Evolutionary conservation across 208 protist species (phyloP).

Genomic region (Leptomonas pyrrhocoris): DNA sequence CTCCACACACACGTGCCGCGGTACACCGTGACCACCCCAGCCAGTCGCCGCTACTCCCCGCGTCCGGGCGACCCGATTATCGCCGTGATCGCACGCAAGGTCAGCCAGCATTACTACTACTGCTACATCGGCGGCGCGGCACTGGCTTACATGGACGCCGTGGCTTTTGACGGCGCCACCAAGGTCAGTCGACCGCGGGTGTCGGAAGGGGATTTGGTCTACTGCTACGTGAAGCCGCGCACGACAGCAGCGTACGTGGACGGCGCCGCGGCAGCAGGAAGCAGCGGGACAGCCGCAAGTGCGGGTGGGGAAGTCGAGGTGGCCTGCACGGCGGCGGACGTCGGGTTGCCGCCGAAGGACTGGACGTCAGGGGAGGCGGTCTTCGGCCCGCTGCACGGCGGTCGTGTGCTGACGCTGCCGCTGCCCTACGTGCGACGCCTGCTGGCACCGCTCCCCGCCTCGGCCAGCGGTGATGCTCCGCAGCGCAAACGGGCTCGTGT

Average conservation of each 20-base stretch:
- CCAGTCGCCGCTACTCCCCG: slow-evolving; percentile 62
- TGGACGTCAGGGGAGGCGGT: slow-evolving; percentile 83
- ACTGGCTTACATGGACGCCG: slow-evolving; percentile 64
- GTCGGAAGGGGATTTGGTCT: slow-evolving; percentile 75
- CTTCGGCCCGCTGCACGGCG: slow-evolving; percentile 78
- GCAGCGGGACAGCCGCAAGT: too few relatives aligned
- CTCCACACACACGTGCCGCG: slow-evolving; percentile 29
- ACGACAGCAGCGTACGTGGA: slow-evolving; percentile 26
- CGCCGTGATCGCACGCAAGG: slow-evolving; percentile 58
- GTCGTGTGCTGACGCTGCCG: slow-evolving; percentile 64
- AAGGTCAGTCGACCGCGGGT: slow-evolving; percentile 78
- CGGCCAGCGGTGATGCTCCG: not conserved
- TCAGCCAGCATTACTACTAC: slow-evolving; percentile 62
- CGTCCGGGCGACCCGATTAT: slow-evolving; percentile 71
- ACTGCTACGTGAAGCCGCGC: slow-evolving; percentile 69
- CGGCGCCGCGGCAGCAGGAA: not conserved
- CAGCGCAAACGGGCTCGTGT: slow-evolving; percentile 25
- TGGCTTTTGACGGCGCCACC: slow-evolving; percentile 87
- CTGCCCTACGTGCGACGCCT: slow-evolving; percentile 73
- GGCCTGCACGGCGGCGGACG: slow-evolving; percentile 73
- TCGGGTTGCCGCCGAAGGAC: slow-evolving; percentile 74
- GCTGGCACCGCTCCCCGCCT: slow-evolving; percentile 33
- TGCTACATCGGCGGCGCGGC: slow-evolving; percentile 59
- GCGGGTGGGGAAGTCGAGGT: slow-evolving; percentile 70
- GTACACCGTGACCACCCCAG: slow-evolving; percentile 62